Conservation (phyloP, 1,139 yeast species). For the Taphrina communis region DNA sequence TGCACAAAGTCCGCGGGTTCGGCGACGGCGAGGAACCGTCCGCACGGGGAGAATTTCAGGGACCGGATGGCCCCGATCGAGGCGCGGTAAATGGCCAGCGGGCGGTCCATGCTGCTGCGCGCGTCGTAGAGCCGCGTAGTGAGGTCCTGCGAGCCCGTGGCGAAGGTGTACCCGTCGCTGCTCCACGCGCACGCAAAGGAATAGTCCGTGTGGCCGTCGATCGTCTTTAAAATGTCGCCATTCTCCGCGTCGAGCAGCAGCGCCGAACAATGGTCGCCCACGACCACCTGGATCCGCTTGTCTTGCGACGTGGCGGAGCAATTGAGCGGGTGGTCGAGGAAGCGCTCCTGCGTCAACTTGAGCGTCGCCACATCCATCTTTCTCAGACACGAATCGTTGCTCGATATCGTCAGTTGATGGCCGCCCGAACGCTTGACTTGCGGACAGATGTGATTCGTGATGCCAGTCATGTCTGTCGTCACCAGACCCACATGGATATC, state of each 20-base stretch:
- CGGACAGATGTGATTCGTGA: constrained; percentile 61
- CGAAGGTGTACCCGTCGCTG: constrained; percentile 55
- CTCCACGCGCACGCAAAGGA: constrained; percentile 70
- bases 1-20: constrained; percentile 69
- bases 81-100: constrained; percentile 54
- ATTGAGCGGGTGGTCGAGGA: constrained; percentile 54
- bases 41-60: constrained; percentile 58
- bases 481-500: constrained; percentile 51
- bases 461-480: constrained; percentile 59
- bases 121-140: constrained; percentile 63
- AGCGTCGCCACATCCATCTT: constrained; percentile 59
- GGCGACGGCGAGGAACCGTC: constrained; percentile 61
- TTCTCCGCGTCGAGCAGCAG: constrained; percentile 58
- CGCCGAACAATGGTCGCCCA: constrained; percentile 60
- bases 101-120: constrained; percentile 52
- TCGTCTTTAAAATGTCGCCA: constrained; percentile 45
- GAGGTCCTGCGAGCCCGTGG: constrained; percentile 69
- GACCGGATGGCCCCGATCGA: constrained; percentile 59
- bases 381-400: constrained; percentile 55
- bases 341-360: constrained; percentile 52
- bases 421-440: constrained; percentile 47
- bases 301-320: constrained; percentile 58
- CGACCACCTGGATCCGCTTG: constrained; percentile 56
- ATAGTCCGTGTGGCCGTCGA: constrained; percentile 61
- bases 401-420: constrained; percentile 42